Evolutionary conservation across 768 basidiomycete genomes (phyloP), one percentile per base, ranked within the genome.

Genomic region (Lentinula boryana): DNA sequence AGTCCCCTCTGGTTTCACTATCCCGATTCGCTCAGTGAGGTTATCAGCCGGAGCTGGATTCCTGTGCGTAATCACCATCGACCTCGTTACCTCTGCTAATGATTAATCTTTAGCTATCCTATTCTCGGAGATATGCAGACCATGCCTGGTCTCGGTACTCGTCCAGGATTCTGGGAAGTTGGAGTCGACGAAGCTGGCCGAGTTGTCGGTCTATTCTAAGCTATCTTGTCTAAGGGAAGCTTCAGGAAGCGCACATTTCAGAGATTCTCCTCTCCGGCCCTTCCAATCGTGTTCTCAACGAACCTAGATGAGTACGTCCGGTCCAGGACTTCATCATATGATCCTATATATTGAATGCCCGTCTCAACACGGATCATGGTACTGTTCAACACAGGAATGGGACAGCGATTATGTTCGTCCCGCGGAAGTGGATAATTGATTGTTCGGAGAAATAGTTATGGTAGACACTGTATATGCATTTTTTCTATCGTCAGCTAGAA

Each of bases 61-160:
- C 86, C 75, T 98, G 64, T 97, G 15, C 32, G 57, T 48, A 7
- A 5, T 23, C 49, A 31, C 12, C 15, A 13, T 35, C 6, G 8
- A 36, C 21, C 21, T 40, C 12, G 36, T 48, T 2, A 49, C 13
- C 18, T 46, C 27, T 57, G 15, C 16, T 50, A 9, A 32, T 18
- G n/a, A 33, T 12, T 12, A 10, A 9, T 18, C 9, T 33, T 10
- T 15, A 58, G 57, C 16, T 58, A 95, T 74, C 95, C 96, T 23
- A 83, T 98, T 63, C 80, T 91, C n/a, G 93, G 91, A 41, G 93
- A 95, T 72, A 98, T 99, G 92, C 90, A 93, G 72, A 98, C 95
- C 60, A 96, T 99, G 93, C 96, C 96, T 48, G 96, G 95, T 66
- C 83, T 97, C 44, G 92, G 88, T 27, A 97, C 93, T 62, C 86